Evolutionary conservation across 768 basidiomycete genomes (phyloP), one percentile per base, ranked within the genome.

Genomic region (Termitomyces sp.): DNA sequence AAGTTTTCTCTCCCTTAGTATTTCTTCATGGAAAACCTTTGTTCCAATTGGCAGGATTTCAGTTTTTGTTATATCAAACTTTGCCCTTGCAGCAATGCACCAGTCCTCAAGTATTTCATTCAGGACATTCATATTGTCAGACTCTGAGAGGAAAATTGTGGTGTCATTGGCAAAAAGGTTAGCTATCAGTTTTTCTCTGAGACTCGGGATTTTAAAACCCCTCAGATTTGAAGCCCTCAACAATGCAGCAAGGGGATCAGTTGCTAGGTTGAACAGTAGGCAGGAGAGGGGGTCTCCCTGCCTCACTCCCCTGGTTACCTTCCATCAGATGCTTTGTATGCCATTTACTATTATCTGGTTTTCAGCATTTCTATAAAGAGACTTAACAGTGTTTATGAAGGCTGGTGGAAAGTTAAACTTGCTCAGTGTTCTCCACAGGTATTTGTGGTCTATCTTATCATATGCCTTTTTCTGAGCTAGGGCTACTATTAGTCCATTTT

Each of bases 101-200:
- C 81, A 83, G 0, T 38, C 47, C 0, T 71, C 36, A 0, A 82
- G 75, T 1, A 81, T 69, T 0, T 25, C 1, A 56, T 61, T 0
- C 53, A 51, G 11, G 71, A 71, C 3, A 8, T 34, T 8, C 4
- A 34, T 34, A 5, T 65, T 53, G 47, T 81, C 77, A 0, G 60
- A 9, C 50, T 71, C 65, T 2, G 65, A 64, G 0, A 81, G 71
- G 63, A 69, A 77, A 0, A 71, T 70, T 2, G 73, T 75, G 4
- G 79, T 80, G 63, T 81, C 76, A 57, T 81, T 77, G 0, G 79
- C 79, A 60, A 80, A 81, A 0, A 81, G 71, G 0, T 68, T 70
- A 3, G 66, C 65, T 0, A 77, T 71, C 0, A 78, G 56, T 20
- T 62, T 38, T 20, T 74, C 67, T 0, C 8, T 31, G 3, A 34